Evolutionary conservation across 2,329 filamentous ascomycete species (phyloP).

Genomic region (Fusarium fracticaudum): DNA sequence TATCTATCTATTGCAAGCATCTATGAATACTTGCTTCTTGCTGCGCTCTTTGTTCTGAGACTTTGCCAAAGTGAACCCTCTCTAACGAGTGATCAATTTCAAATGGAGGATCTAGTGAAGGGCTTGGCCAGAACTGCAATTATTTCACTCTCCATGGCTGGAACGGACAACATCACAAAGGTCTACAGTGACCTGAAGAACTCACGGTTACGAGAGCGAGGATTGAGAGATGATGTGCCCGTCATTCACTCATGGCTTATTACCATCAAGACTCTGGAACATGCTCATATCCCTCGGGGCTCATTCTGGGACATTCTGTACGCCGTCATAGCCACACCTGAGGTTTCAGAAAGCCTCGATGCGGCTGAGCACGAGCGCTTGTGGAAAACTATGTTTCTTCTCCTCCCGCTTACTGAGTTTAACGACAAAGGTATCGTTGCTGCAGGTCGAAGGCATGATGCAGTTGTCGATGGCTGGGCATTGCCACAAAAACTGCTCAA

Average conservation of each 20-base stretch:
- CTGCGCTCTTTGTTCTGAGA: conserved; percentile 51
- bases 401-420: conserved; percentile 70
- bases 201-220: conserved; percentile 57
- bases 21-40: conserved; percentile 46
- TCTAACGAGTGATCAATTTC: conserved; percentile 50
- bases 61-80: conserved; percentile 53
- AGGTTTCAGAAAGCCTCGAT: conserved; percentile 51
- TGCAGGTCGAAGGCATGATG: conserved; percentile 44
- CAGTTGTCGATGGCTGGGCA: conserved; percentile 64
- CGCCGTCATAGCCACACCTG: conserved; percentile 51
- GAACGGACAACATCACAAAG: conserved; percentile 54
- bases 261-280: conserved; percentile 63
- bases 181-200: conserved; percentile 61
- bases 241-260: conserved; percentile 66
- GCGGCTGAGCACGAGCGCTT: conserved; percentile 61
- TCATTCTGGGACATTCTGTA: conserved; percentile 71
- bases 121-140: conserved; percentile 52
- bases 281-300: conserved; percentile 59
- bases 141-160: conserved; percentile 53
- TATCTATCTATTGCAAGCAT: conserved; percentile 35
- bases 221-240: conserved; percentile 59
- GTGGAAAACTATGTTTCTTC: conserved; percentile 68
- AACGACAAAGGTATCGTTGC: conserved; percentile 62
- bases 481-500: conserved; percentile 67
- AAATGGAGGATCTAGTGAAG: conserved; percentile 61